Conservation (phyloP, 129 eudicot species). For the Smallanthus sonchifolius region DNA sequence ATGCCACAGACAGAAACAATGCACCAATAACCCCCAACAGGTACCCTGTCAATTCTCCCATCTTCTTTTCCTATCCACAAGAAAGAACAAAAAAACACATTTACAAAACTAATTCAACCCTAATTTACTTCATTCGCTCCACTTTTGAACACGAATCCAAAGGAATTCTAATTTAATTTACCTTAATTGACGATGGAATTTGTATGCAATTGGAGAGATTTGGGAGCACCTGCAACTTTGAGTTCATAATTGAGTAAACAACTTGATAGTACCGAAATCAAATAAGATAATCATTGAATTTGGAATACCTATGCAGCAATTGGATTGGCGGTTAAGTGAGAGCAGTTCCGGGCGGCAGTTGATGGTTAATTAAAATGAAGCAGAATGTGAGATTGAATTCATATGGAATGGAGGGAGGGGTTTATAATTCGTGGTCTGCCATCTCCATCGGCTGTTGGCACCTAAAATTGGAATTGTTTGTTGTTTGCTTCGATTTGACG, state of each 20-base stretch:
- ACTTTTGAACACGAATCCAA: not conserved
- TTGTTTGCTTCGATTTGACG: conserved; percentile 29
- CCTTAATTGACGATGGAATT: conserved; percentile 14
- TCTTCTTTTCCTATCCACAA: conserved; percentile 26
- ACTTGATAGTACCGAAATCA: not conserved
- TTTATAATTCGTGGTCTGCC: conserved; percentile 26
- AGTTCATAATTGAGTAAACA: not conserved
- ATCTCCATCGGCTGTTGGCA: conserved; percentile 35
- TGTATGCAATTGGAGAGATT: not conserved
- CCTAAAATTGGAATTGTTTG: conserved; percentile 11
- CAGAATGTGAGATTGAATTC: conserved; percentile 12
- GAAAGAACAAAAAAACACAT: not conserved
- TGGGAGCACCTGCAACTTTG: conserved; percentile 1
- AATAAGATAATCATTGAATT: not conserved
- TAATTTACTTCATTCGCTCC: too few species aligned
- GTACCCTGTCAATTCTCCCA: conserved; percentile 77
- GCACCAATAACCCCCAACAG: conserved; percentile 92
- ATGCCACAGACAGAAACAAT: conserved; percentile 87
- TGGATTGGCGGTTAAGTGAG: conserved; percentile 4
- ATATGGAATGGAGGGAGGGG: conserved; percentile 22
- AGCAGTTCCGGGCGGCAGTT: not conserved
- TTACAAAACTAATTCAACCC: not conserved
- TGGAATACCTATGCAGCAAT: not conserved
- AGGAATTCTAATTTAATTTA: not conserved
- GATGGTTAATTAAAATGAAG: conserved; percentile 8